Percentiles rank a stretch among this genome's conserved stretches.
Conservation (phyloP, 169 alveolate genomes). For the Plasmodium gonderi region DNA sequence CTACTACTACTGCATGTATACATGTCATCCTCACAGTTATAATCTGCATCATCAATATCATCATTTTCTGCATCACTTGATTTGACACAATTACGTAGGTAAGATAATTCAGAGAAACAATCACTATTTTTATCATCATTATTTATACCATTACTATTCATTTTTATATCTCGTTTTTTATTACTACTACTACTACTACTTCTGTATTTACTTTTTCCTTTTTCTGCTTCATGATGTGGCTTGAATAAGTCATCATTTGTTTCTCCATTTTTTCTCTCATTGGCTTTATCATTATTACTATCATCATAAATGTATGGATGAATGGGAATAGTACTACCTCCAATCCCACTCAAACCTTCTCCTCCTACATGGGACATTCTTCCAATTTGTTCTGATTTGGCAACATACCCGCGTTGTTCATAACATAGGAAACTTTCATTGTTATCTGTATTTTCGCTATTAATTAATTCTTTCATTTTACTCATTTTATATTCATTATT, state of each 20-base stretch:
- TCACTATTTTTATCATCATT: constrained; percentile 26
- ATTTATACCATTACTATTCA: not conserved
- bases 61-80: constrained; percentile 6
- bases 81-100: constrained; percentile 11
- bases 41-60: not conserved
- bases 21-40: constrained; percentile 1
- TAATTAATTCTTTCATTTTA: constrained; percentile 56
- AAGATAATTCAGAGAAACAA: constrained; percentile 29
- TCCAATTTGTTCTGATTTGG: not conserved
- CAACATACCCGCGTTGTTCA: not conserved
- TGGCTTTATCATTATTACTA: not conserved
- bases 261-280: not conserved
- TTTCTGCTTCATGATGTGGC: not conserved
- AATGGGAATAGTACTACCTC: no score
- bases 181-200: not conserved
- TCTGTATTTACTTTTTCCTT: not conserved
- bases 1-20: not conserved
- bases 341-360: no score
- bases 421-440: not conserved
- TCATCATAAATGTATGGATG: not conserved
- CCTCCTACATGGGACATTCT: not conserved
- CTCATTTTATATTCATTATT: constrained; percentile 69
- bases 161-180: not conserved
- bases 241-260: not conserved
- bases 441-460: constrained; percentile 5